Evolutionary conservation across 805 yeast species (phyloP).

Genomic region (Kuraishia molischiana): DNA sequence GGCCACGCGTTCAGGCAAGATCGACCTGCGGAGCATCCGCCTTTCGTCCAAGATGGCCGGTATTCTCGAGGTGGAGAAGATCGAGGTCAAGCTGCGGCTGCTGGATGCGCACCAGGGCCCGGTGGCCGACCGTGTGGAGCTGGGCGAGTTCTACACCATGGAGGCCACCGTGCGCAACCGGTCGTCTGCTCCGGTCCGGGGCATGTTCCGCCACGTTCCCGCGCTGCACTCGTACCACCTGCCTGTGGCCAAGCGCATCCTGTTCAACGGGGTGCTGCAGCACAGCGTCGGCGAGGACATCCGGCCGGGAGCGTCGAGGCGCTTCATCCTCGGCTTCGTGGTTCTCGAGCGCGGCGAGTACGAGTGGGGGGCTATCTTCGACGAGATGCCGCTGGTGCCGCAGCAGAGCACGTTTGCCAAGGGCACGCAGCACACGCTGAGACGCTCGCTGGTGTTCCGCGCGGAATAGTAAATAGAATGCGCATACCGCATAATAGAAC

Average conservation of each 20-base stretch:
- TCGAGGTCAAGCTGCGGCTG: conserved; percentile 30
- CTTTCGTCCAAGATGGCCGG: conserved; percentile 52
- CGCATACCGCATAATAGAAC: no score
- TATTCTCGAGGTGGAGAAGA: conserved; percentile 37
- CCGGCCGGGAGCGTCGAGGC: conserved; percentile 29
- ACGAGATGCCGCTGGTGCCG: conserved; percentile 23
- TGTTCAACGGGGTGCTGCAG: conserved; percentile 70
- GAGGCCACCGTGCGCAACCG: conserved; percentile 40
- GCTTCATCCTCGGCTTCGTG: conserved; percentile 44
- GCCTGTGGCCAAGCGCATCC: conserved; percentile 44
- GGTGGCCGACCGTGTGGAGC: conserved; percentile 19
- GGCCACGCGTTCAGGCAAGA: conserved; percentile 37
- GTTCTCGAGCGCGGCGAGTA: conserved; percentile 72
- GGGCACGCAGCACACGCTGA: background rate
- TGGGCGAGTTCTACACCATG: conserved; percentile 45
- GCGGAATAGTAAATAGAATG: no score
- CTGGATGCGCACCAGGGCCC: conserved; percentile 5
- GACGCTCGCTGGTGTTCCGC: background rate
- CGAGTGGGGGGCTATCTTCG: conserved; percentile 67
- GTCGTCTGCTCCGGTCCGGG: conserved; percentile 29
- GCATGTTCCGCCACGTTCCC: conserved; percentile 54
- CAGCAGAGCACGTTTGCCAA: background rate
- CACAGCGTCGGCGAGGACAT: conserved; percentile 33
- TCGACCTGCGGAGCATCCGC: conserved; percentile 60
- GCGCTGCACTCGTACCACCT: conserved; percentile 15